phyloP scores from a whole-genome alignment of 1,284 basidiomycete species.

The Vanrija sp. region DNA sequence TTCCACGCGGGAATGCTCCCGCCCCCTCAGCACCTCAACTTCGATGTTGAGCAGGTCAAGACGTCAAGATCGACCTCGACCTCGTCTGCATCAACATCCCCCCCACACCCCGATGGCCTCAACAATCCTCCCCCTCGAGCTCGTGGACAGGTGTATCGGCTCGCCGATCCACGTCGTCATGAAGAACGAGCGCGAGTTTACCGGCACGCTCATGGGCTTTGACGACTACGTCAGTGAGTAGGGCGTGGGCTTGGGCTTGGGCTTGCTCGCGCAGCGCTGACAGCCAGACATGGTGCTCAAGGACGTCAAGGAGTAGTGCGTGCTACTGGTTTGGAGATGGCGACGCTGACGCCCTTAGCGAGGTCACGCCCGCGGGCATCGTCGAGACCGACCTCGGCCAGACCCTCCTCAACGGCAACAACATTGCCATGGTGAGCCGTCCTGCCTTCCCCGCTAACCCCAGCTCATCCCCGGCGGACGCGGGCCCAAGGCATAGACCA shows the following conservation, averaged over 20 bases:
- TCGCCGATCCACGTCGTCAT: slow-evolving; percentile 94
- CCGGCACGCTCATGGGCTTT: slow-evolving; percentile 91
- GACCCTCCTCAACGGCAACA: slow-evolving; percentile 94
- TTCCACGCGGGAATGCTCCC: too few relatives aligned
- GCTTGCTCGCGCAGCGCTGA: neutral
- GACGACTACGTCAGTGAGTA: slow-evolving; percentile 99
- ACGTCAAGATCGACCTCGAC: too few relatives aligned
- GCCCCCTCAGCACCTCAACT: too few relatives aligned
- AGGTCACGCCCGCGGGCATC: slow-evolving; percentile 73
- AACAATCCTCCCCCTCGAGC: slow-evolving; percentile 64
- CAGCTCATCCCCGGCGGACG: neutral
- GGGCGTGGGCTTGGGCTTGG: neutral
- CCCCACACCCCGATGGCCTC: slow-evolving; percentile 54
- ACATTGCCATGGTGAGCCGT: slow-evolving; percentile 85
- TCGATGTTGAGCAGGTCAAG: too few relatives aligned
- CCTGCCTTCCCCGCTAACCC: neutral
- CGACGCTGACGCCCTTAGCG: slow-evolving; percentile 54
- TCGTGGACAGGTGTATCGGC: slow-evolving; percentile 92
- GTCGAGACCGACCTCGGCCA: slow-evolving; percentile 81
- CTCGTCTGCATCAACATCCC: neutral
- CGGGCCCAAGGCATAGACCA: neutral
- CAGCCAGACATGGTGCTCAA: slow-evolving; percentile 90
- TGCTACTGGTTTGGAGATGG: slow-evolving; percentile 2
- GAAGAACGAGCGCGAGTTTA: slow-evolving; percentile 93
- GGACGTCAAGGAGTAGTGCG: slow-evolving; percentile 94